Percentiles rank a stretch among this genome's conserved stretches.
Evolutionary conservation across 192 early-diverging fungal genomes (phyloP).

Genomic region (Backusella australiensis): DNA sequence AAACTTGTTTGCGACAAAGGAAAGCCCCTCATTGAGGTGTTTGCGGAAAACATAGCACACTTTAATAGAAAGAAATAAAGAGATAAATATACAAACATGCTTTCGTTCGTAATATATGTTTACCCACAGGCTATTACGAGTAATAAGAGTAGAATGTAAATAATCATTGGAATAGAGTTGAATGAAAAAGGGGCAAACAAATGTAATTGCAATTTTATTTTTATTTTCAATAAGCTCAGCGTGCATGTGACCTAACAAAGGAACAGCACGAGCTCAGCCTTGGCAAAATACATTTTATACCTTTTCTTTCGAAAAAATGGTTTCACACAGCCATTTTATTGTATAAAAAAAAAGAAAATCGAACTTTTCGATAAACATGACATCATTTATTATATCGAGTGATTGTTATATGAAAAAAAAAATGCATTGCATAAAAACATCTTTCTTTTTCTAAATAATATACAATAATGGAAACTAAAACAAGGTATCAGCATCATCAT

Average conservation of each 20-base stretch:
- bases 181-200: neutral
- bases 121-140: constrained; percentile 1
- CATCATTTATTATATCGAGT: neutral
- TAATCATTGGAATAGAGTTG: neutral
- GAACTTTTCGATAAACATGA: neutral
- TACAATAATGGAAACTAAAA: neutral
- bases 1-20: constrained; percentile 22
- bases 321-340: neutral
- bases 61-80: neutral
- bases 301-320: neutral
- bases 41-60: constrained; percentile 16
- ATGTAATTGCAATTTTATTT: neutral
- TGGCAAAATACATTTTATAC: neutral
- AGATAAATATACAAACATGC: neutral
- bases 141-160: neutral
- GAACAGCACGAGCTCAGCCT: neutral
- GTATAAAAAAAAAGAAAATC: neutral
- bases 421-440: neutral
- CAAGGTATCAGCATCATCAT: neutral
- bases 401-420: neutral
- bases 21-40: neutral
- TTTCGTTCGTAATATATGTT: neutral
- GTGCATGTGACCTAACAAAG: neutral
- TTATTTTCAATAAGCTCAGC: constrained; percentile 4
- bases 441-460: neutral